A percentile compares a stretch with the other conserved stretches of the same genome.
Conservation (phyloP, 139 green algal genomes). For the Ettlia oleoabundans region DNA sequence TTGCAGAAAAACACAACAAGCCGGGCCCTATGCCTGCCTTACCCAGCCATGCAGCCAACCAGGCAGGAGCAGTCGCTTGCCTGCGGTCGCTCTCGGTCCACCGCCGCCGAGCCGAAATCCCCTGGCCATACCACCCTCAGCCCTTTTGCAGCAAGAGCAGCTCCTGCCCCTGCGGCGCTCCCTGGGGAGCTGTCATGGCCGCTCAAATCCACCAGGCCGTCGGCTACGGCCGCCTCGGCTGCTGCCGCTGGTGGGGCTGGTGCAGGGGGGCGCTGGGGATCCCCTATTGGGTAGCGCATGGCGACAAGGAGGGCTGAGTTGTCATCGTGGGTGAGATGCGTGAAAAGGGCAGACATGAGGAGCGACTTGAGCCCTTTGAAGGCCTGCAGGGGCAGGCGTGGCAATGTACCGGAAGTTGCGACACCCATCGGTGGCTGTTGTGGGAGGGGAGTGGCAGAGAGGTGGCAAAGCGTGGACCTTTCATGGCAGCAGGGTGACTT, state of each 20-base stretch:
- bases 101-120: background rate
- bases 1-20: too few relatives aligned
- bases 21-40: too few relatives aligned
- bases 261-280: slow-evolving; percentile 6
- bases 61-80: background rate
- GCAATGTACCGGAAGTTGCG: background rate
- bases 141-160: slow-evolving; percentile 19
- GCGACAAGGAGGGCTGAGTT: background rate
- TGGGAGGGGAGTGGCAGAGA: background rate
- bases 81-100: background rate
- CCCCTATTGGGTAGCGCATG: slow-evolving; percentile 4
- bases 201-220: slow-evolving; percentile 13
- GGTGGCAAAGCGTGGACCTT: too few relatives aligned
- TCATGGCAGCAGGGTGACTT: too few relatives aligned
- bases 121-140: background rate
- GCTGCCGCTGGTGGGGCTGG: background rate
- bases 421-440: background rate
- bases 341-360: slow-evolving; percentile 19
- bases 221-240: background rate
- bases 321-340: background rate
- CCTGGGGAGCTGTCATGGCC: background rate
- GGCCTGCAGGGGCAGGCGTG: slow-evolving; percentile 20
- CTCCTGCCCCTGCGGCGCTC: background rate
- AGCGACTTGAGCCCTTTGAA: slow-evolving; percentile 40
- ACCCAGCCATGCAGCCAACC: background rate